Base-by-base conservation (phyloP, 768 basidiomycete species). In the Suillus lakei region DNA sequence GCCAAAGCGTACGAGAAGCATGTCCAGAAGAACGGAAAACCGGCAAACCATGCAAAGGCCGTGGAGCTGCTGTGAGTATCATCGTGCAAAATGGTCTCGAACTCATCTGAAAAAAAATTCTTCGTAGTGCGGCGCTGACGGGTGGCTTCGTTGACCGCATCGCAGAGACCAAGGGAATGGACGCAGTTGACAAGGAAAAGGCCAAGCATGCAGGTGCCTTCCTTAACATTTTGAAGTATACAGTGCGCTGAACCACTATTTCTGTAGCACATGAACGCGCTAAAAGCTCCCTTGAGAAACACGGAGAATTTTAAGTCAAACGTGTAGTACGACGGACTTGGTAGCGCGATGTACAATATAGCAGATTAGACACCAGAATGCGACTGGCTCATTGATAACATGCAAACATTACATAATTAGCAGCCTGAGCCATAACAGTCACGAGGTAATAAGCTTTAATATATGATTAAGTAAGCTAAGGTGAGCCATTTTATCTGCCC, bases 1-100 rank as follows among this genome's bases (percentile, higher is more conserved):
- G 75, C 75, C 5, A 78, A 78, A 46, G 69, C 69, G 1, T 76
- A 78, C 66, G 65, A 73, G 61, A 5, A 72, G 3, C 73, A 76
- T 41, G 54, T 72, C 61, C 41, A 3, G 10, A 15, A 12, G 21
- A 48, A 69, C 1, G 72, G 76, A 7, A 66, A 70, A 36, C 75
- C 75, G 5, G 67, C 63, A 38, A 75, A 60, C 12, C 75, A 76
- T 13, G 51, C 64, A 13, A 71, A 64, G 59, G 73, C 73, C 23
- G 13, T 72, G 1, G 68, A 73, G 32, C 43, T 76, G 32, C 56
- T 76, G 75, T 77, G 70, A 23, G 75, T 4, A n/a, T 28, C 16
- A 58, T 28, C 5, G 5, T 34, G 13, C 7, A 44, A 18, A 23
- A 15, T 21, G 36, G 0, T 36, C 23, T 8, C 3, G 2, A 21